phyloP scores from a whole-genome alignment of 495 filamentous ascomycete species.

The Neurospora sp. region DNA sequence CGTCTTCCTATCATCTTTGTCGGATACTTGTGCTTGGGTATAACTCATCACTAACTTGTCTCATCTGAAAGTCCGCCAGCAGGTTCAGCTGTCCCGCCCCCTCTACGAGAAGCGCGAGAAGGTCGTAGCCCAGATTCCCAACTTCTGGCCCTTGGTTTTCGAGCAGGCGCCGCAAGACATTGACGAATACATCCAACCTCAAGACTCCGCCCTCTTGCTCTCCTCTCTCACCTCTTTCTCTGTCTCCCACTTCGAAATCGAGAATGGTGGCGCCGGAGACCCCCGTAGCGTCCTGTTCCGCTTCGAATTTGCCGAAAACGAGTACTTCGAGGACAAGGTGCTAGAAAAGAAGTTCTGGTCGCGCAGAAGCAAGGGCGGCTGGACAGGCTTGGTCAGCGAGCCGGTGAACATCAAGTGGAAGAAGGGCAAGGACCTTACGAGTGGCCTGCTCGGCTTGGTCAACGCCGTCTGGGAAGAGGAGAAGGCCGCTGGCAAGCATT shows the following conservation, averaged over 20 bases:
- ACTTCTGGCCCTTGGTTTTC: constrained; percentile 86
- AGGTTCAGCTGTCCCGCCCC: constrained; percentile 39
- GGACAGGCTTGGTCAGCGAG: constrained; percentile 66
- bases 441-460: constrained; percentile 63
- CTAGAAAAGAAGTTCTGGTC: constrained; percentile 87
- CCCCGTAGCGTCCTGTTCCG: constrained; percentile 54
- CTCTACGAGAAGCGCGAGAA: constrained; percentile 65
- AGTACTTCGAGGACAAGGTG: constrained; percentile 60
- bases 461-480: constrained; percentile 58
- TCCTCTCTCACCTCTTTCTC: constrained; percentile 48
- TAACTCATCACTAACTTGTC: neutral
- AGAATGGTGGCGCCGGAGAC: constrained; percentile 43
- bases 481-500: constrained; percentile 31
- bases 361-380: constrained; percentile 54
- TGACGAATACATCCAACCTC: constrained; percentile 72
- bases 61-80: constrained; percentile 42
- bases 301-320: constrained; percentile 57
- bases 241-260: constrained; percentile 69
- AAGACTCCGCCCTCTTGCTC: constrained; percentile 59
- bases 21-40: neutral
- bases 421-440: constrained; percentile 69
- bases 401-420: constrained; percentile 87
- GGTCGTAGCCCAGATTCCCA: constrained; percentile 53
- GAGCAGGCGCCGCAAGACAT: constrained; percentile 73
- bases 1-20: neutral